These are phyloP conservation scores for Saccharomycopsis capsularis DNA, from an alignment of 805 yeast species.

Conservation along the genomic window DNA sequence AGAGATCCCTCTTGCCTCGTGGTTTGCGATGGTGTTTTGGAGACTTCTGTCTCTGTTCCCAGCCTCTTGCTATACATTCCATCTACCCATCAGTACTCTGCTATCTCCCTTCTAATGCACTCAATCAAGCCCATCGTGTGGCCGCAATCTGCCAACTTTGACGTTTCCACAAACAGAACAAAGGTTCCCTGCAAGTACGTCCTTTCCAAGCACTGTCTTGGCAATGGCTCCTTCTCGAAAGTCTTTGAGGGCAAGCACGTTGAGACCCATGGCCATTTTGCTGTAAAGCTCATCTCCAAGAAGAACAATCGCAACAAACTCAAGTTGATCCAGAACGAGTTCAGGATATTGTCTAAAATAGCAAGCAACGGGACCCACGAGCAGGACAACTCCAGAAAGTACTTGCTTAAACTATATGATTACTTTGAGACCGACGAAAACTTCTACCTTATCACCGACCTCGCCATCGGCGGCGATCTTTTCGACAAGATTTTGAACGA, in stretches of 20 bases:
- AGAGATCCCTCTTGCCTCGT: no score
- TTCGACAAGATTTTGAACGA: constrained; percentile 49
- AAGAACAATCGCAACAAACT: constrained; percentile 26
- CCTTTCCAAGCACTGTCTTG: constrained; percentile 25
- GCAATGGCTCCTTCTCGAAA: constrained; percentile 44
- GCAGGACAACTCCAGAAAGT: constrained; percentile 26
- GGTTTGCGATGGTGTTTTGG: not conserved
- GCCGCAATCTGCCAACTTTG: constrained; percentile 15
- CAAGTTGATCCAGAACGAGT: constrained; percentile 50
- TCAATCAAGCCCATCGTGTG: constrained; percentile 2
- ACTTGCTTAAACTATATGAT: constrained; percentile 57
- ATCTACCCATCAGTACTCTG: no score
- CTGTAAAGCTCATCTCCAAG: constrained; percentile 37
- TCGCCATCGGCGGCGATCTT: constrained; percentile 63
- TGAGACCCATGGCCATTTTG: constrained; percentile 37
- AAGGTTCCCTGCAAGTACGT: constrained; percentile 14
- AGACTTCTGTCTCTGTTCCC: not conserved
- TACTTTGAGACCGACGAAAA: constrained; percentile 60
- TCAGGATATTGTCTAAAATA: constrained; percentile 45
- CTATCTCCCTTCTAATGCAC: not conserved
- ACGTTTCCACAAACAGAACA: not conserved
- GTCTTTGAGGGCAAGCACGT: constrained; percentile 44
- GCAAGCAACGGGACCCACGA: constrained; percentile 34
- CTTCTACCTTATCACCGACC: constrained; percentile 53
- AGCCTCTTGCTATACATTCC: not conserved